Evolutionary conservation across 2,329 filamentous ascomycete genomes (phyloP).

Genomic region (Xenosphaeropsis pyriputrescens): DNA sequence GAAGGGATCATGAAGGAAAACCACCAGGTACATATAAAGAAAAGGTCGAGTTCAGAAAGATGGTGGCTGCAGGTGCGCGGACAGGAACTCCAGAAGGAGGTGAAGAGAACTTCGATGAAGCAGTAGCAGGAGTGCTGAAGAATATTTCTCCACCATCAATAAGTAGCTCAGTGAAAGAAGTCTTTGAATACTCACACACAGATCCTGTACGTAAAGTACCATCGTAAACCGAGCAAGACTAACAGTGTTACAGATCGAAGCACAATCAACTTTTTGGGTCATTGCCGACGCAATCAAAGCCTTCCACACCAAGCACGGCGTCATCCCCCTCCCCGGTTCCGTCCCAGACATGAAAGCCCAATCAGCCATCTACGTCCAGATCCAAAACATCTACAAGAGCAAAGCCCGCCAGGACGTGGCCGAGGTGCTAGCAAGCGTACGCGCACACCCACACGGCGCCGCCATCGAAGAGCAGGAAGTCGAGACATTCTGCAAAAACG

Average conservation of each 20-base stretch:
- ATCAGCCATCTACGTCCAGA: slow-evolving; percentile 73
- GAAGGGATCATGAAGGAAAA: slow-evolving; percentile 48
- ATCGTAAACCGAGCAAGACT: slow-evolving; percentile 18
- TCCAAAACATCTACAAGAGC: slow-evolving; percentile 85
- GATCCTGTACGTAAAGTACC: slow-evolving; percentile 35
- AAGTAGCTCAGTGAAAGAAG: slow-evolving; percentile 54
- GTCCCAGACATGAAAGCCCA: slow-evolving; percentile 97
- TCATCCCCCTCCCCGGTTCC: slow-evolving; percentile 71
- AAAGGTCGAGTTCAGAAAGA: slow-evolving; percentile 67
- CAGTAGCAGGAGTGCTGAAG: slow-evolving; percentile 74
- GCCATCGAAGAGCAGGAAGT: slow-evolving; percentile 58
- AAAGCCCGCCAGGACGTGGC: slow-evolving; percentile 69
- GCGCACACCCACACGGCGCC: slow-evolving; percentile 30
- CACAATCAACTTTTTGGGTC: slow-evolving; percentile 63
- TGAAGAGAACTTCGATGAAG: slow-evolving; percentile 96
- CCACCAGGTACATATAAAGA: slow-evolving; percentile 66
- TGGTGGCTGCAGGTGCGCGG: slow-evolving; percentile 53
- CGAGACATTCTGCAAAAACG: slow-evolving; percentile 90
- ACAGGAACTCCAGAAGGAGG: slow-evolving; percentile 67
- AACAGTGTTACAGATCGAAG: slow-evolving; percentile 24
- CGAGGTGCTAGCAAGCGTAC: slow-evolving; percentile 56
- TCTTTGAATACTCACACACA: slow-evolving; percentile 52
- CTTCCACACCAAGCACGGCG: slow-evolving; percentile 60
- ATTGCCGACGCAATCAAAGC: slow-evolving; percentile 65
- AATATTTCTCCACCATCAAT: slow-evolving; percentile 58